Percentiles rank a stretch among this genome's conserved stretches.
These are phyloP conservation scores for Xylariales sp. DNA, from an alignment of 2,329 filamentous ascomycete species.

Conservation along the genomic window DNA sequence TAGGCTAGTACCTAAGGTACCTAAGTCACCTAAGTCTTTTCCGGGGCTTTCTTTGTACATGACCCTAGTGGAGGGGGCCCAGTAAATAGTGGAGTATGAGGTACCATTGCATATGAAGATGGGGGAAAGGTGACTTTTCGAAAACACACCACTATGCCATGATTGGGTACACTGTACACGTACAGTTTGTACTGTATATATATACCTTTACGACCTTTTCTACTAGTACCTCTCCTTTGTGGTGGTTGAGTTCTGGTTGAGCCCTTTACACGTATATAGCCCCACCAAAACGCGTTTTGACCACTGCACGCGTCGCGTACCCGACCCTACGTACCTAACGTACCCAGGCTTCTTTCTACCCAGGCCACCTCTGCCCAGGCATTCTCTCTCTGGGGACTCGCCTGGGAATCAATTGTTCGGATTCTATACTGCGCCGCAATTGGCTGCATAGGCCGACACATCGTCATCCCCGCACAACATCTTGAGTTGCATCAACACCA, in stretches of 20 bases:
- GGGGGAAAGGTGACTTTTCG: background rate
- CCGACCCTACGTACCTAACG: conserved; percentile 7
- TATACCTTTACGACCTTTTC: too few species aligned
- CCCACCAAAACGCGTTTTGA: conserved; percentile 40
- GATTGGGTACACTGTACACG: background rate
- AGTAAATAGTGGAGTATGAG: background rate
- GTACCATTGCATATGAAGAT: background rate
- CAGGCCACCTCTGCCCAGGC: too few species aligned
- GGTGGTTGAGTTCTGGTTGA: background rate
- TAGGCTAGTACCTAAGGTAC: too few species aligned
- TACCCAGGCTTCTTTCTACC: too few species aligned
- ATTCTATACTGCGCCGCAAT: conserved; percentile 28
- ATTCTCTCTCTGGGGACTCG: too few species aligned
- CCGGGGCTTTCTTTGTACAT: background rate
- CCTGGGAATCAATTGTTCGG: conserved; percentile 37
- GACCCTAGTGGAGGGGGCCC: background rate
- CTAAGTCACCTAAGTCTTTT: background rate
- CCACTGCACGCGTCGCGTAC: conserved; percentile 41
- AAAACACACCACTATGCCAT: background rate
- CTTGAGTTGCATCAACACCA: conserved; percentile 17
- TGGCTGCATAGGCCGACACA: conserved; percentile 42
- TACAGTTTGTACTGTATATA: too few species aligned
- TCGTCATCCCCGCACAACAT: conserved; percentile 41
- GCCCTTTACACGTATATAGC: conserved; percentile 7
- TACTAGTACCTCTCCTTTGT: too few species aligned